phyloP scores from a whole-genome alignment of 2,329 filamentous ascomycete genomes.

The Phaeosphaeriaceae sp. region DNA sequence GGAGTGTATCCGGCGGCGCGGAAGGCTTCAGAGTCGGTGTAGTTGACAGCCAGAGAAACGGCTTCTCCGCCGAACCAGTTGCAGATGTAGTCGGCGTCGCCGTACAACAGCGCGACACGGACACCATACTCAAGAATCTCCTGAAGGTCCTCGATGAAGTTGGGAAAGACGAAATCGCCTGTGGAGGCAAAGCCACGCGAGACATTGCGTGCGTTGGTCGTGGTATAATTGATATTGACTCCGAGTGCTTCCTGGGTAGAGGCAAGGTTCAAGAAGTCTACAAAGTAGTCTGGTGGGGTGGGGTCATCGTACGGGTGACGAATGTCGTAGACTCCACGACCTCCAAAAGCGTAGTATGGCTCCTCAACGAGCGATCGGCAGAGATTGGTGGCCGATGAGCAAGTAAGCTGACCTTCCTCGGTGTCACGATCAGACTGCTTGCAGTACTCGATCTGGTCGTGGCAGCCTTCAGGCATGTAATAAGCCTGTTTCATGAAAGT shows the following conservation, averaged over 20 bases:
- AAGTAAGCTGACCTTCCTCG: slow-evolving; percentile 37
- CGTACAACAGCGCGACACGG: slow-evolving; percentile 64
- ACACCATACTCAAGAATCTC: slow-evolving; percentile 63
- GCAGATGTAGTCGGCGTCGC: slow-evolving; percentile 66
- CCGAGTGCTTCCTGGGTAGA: slow-evolving; percentile 59
- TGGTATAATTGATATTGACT: slow-evolving; percentile 65
- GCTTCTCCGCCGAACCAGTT: slow-evolving; percentile 78
- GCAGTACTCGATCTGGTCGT: slow-evolving; percentile 60
- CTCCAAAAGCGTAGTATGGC: slow-evolving; percentile 50
- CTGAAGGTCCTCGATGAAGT: slow-evolving; percentile 56
- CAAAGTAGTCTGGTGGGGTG: slow-evolving; percentile 60
- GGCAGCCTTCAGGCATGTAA: slow-evolving; percentile 59
- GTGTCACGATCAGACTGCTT: slow-evolving; percentile 37
- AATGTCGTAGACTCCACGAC: slow-evolving; percentile 64
- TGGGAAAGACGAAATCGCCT: slow-evolving; percentile 56
- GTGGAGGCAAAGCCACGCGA: slow-evolving; percentile 54
- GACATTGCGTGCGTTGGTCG: slow-evolving; percentile 49
- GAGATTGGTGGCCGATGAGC: slow-evolving; percentile 48
- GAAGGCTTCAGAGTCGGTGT: slow-evolving; percentile 62
- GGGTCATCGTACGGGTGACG: slow-evolving; percentile 60
- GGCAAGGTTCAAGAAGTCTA: slow-evolving; percentile 61
- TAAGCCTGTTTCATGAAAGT: slow-evolving; percentile 55
- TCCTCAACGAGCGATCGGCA: slow-evolving; percentile 57
- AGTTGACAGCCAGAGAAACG: slow-evolving; percentile 66
- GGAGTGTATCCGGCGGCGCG: slow-evolving; percentile 75